phyloP scores from a whole-genome alignment of 768 basidiomycete genomes.

The Filobasidium wieringae region DNA sequence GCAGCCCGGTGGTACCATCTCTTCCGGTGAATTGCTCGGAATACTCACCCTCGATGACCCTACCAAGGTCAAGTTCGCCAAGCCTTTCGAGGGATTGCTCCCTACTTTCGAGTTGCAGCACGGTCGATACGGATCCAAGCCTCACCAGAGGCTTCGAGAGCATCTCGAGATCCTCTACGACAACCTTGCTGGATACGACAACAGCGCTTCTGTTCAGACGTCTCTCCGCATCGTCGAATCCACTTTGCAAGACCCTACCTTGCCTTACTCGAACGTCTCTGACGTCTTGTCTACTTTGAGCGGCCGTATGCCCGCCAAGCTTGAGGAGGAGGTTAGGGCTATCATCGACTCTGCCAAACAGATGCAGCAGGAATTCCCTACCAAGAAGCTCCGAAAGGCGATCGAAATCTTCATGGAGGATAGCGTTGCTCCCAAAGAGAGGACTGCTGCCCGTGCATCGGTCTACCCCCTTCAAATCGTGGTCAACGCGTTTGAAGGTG shows the following conservation, averaged over 20 bases:
- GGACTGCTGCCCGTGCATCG: constrained; percentile 62
- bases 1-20: constrained; percentile 91
- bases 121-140: constrained; percentile 72
- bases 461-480: constrained; percentile 60
- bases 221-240: constrained; percentile 77
- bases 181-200: constrained; percentile 93
- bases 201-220: constrained; percentile 74
- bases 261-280: constrained; percentile 74
- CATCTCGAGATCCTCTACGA: constrained; percentile 69
- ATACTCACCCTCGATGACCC: constrained; percentile 94
- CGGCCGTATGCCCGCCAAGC: constrained; percentile 81
- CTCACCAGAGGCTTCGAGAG: constrained; percentile 69
- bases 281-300: constrained; percentile 77
- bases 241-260: constrained; percentile 68
- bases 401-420: constrained; percentile 76
- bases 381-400: constrained; percentile 67
- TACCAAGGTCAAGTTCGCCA: constrained; percentile 89
- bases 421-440: constrained; percentile 65
- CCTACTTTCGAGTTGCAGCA: constrained; percentile 70
- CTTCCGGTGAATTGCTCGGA: constrained; percentile 94
- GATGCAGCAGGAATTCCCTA: constrained; percentile 78
- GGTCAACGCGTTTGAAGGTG: constrained; percentile 65
- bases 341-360: constrained; percentile 63
- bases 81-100: constrained; percentile 90
- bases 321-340: constrained; percentile 73